Conservation (phyloP, 129 eudicot species). For the Flaveria brownii region DNA sequence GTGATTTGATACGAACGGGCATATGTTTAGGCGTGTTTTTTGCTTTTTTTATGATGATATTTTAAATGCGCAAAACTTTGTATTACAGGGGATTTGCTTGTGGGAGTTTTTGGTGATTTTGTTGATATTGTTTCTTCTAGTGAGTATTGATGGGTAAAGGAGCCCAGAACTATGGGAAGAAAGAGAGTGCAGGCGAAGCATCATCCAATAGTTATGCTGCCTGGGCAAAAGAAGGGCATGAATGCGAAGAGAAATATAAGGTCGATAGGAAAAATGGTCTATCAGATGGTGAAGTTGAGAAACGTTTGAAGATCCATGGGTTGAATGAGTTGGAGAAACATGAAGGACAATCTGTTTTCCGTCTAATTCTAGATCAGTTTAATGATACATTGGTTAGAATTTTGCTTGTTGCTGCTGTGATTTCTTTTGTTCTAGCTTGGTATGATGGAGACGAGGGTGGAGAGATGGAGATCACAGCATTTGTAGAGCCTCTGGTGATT, state of each 20-base stretch:
- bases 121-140: constrained; percentile 17
- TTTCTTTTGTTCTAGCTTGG: constrained; percentile 78
- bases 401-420: constrained; percentile 70
- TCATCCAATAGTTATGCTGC: no score
- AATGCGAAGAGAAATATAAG: constrained; percentile 57
- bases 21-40: not conserved
- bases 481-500: constrained; percentile 86
- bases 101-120: constrained; percentile 21
- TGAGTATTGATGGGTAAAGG: no score
- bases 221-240: constrained; percentile 6
- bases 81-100: constrained; percentile 24
- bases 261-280: constrained; percentile 60
- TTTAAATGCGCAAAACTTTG: no score
- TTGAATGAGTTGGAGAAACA: constrained; percentile 77
- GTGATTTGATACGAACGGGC: no score
- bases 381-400: constrained; percentile 79
- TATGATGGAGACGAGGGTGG: constrained; percentile 71
- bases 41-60: constrained; percentile 12
- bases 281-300: constrained; percentile 50
- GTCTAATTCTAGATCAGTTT: constrained; percentile 72
- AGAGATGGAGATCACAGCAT: constrained; percentile 68
- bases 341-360: constrained; percentile 58
- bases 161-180: no score
- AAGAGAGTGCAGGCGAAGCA: no score
- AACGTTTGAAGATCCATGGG: constrained; percentile 46